Conservation (phyloP, 768 basidiomycete species). For the Lactarius evosmus region DNA sequence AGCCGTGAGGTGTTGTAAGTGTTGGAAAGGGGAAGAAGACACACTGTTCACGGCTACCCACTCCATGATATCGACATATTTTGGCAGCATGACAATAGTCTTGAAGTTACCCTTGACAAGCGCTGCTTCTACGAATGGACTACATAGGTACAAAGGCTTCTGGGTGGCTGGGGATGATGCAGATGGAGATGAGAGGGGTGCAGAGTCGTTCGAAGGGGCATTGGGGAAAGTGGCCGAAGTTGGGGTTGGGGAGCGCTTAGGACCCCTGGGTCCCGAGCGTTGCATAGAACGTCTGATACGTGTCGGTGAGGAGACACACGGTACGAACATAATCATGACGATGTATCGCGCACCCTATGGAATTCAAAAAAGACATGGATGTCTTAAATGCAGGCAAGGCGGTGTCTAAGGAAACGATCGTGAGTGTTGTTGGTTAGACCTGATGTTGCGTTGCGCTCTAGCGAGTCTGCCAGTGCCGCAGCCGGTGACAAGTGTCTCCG, state of each 20-base stretch:
- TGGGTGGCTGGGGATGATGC: slow-evolving; percentile 40
- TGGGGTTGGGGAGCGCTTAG: slow-evolving; percentile 73
- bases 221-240: slow-evolving; percentile 60
- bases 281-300: slow-evolving; percentile 66
- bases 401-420: not conserved
- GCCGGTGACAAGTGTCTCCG: slow-evolving; percentile 16
- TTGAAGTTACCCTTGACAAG: slow-evolving; percentile 98
- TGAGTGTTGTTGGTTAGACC: not conserved
- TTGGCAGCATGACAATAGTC: slow-evolving; percentile 94
- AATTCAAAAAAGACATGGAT: slow-evolving; percentile 79
- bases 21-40: slow-evolving; percentile 34
- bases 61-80: slow-evolving; percentile 93
- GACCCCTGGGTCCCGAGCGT: slow-evolving; percentile 55
- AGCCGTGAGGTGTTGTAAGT: not conserved
- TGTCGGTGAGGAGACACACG: not conserved
- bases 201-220: slow-evolving; percentile 33
- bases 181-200: slow-evolving; percentile 39
- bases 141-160: slow-evolving; percentile 86
- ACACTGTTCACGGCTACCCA: slow-evolving; percentile 94
- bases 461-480: not conserved
- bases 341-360: slow-evolving; percentile 55
- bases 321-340: slow-evolving; percentile 7
- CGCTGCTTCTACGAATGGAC: slow-evolving; percentile 92
- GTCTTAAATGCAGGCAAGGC: not conserved
- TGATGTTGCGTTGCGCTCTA: not conserved